A percentile compares a stretch with the other conserved stretches of the same genome.
Evolutionary conservation across 495 filamentous ascomycete species (phyloP).

Genomic region (Neurospora cerealis): DNA sequence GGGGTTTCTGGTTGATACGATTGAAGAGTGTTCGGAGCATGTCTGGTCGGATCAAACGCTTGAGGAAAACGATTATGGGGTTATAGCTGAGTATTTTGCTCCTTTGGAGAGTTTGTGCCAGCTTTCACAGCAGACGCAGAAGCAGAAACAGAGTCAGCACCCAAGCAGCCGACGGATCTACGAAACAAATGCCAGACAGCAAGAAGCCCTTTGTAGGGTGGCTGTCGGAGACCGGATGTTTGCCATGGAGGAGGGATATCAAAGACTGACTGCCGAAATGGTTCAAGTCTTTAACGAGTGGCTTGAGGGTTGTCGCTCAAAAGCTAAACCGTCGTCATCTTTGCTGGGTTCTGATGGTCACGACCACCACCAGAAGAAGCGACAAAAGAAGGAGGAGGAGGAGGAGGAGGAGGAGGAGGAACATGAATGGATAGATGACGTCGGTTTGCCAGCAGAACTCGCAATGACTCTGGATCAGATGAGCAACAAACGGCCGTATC

Average conservation of each 20-base stretch:
- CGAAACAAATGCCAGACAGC: background rate
- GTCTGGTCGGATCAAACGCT: background rate
- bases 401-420: background rate
- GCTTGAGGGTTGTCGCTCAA: background rate
- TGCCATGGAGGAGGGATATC: background rate
- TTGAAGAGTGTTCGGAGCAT: background rate
- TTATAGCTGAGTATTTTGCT: background rate
- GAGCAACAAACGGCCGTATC: background rate
- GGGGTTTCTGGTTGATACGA: slow-evolving; percentile 1
- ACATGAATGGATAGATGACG: background rate
- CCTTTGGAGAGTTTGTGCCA: background rate
- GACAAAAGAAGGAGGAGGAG: background rate
- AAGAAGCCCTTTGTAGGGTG: background rate
- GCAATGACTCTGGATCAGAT: background rate
- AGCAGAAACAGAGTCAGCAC: background rate
- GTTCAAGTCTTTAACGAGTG: background rate
- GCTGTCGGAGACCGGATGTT: background rate
- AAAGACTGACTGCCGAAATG: background rate
- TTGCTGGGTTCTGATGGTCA: background rate
- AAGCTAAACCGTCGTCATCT: background rate
- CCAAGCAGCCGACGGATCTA: background rate
- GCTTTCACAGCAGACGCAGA: background rate
- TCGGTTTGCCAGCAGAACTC: background rate
- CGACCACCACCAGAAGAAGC: background rate
- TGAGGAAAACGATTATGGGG: background rate